Conservation (phyloP, 148 eudicot genomes). For the Spergularia bocconei region DNA sequence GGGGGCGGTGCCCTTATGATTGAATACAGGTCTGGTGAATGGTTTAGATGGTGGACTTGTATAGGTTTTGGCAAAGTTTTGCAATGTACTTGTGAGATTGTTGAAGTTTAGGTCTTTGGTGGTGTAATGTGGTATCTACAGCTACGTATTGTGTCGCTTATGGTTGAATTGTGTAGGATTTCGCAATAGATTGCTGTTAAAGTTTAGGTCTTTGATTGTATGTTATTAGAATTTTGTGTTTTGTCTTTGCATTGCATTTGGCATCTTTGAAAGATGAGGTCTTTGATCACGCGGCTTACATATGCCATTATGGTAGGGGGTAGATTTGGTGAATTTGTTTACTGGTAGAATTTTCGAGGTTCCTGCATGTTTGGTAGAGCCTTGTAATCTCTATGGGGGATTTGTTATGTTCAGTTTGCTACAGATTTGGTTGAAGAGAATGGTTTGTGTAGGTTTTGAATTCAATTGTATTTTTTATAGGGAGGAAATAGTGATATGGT, state of each 20-base stretch:
- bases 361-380: neutral
- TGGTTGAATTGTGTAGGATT: neutral
- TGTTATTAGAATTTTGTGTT: neutral
- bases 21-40: neutral
- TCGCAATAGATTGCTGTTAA: neutral
- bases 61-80: neutral
- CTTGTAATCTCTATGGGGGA: neutral
- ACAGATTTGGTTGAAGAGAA: neutral
- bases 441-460: neutral
- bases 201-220: neutral
- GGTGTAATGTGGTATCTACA: neutral
- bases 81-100: neutral
- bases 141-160: no score
- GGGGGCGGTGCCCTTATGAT: neutral
- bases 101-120: neutral
- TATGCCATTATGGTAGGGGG: neutral
- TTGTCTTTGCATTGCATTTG: neutral
- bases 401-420: neutral
- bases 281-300: neutral
- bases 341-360: neutral
- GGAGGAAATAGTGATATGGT: conserved; percentile 90
- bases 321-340: neutral
- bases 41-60: neutral
- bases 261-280: neutral
- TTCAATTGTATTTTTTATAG: conserved; percentile 29